A percentile compares a stretch with the other conserved stretches of the same genome.
Evolutionary conservation across 306 rosid species (phyloP).

Genomic region (Mimosa pudica): DNA sequence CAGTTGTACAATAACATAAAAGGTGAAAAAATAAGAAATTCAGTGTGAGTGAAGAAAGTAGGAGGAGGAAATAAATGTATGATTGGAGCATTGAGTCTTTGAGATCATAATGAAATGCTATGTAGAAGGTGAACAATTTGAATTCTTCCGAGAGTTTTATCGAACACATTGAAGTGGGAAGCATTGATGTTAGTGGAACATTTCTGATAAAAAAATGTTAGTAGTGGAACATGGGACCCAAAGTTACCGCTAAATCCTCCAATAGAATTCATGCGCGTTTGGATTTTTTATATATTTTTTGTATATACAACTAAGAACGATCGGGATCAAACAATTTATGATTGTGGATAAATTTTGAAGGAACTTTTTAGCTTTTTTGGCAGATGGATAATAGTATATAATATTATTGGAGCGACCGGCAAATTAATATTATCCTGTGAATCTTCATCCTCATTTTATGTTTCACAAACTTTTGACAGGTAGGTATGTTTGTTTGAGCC

Average conservation of each 20-base stretch:
- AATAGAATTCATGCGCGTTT: conserved; percentile 45
- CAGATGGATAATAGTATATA: not conserved
- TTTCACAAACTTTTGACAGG: not conserved
- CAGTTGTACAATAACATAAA: no score
- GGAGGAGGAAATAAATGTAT: conserved; percentile 33
- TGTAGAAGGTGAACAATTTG: not conserved
- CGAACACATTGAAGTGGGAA: conserved; percentile 37
- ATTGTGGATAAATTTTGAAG: not conserved
- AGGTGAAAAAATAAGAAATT: no score
- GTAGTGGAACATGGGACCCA: conserved; percentile 26
- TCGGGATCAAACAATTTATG: not conserved
- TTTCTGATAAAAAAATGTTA: no score
- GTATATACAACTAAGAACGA: no score
- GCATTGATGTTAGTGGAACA: not conserved
- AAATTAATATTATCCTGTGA: conserved; percentile 18
- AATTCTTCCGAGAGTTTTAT: not conserved
- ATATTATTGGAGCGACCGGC: conserved; percentile 15
- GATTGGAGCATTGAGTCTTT: conserved; percentile 46
- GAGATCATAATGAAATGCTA: conserved; percentile 37
- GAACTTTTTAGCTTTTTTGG: not conserved
- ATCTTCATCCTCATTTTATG: not conserved
- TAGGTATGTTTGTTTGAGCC: not conserved
- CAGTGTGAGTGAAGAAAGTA: not conserved
- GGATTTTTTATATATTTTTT: not conserved
- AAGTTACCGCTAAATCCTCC: conserved; percentile 48